phyloP scores from a whole-genome alignment of 441 rosid species.

The Syzygium syzygioides region DNA sequence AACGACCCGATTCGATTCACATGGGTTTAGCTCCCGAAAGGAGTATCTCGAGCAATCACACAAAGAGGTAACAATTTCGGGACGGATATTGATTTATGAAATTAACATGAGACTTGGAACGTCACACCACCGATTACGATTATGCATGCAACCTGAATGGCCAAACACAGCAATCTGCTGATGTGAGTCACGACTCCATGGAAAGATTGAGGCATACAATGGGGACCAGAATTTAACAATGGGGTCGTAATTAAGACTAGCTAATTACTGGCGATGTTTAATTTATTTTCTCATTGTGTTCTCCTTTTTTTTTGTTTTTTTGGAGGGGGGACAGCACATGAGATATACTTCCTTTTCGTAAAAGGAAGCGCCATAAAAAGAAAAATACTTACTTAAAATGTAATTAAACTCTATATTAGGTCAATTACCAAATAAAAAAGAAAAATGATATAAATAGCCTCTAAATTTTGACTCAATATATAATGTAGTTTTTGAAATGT shows the following conservation, averaged over 20 bases:
- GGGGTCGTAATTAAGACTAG: neutral
- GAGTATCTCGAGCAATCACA: neutral
- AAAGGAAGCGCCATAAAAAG: neutral
- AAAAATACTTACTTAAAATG: neutral
- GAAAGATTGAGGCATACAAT: neutral
- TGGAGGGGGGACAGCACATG: neutral
- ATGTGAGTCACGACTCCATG: neutral
- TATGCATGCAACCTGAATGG: rapidly evolving
- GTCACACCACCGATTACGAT: too few species aligned
- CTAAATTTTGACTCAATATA: too few species aligned
- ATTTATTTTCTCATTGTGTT: neutral
- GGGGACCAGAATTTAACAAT: neutral
- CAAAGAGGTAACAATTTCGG: rapidly evolving
- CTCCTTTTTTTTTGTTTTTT: rapidly evolving
- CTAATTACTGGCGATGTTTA: neutral
- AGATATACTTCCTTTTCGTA: neutral
- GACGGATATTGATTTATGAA: neutral
- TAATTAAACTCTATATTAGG: neutral
- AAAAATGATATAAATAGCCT: rapidly evolving
- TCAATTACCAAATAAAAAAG: neutral
- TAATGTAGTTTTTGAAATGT: too few species aligned
- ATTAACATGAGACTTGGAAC: too few species aligned
- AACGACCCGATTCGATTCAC: rapidly evolving
- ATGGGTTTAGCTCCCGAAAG: rapidly evolving
- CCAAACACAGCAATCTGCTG: neutral